Evolutionary conservation across 75 land plant species (phyloP).

Genomic region (Gnetum montanum): DNA sequence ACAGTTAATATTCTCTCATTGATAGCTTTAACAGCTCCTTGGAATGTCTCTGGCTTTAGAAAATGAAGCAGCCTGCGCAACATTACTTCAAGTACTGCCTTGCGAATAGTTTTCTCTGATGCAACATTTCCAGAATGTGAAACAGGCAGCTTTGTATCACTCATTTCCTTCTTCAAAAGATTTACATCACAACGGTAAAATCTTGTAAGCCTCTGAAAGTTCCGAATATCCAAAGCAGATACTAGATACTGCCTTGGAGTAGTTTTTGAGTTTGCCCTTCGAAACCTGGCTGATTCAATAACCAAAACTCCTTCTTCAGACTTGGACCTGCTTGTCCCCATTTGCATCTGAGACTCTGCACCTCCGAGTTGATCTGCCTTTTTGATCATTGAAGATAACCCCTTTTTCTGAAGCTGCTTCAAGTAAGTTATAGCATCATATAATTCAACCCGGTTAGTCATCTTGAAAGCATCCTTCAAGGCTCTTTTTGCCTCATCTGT

Average conservation of each 20-base stretch:
- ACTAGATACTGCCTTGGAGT: conserved; percentile 55
- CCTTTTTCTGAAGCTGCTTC: conserved; percentile 62
- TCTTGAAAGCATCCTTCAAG: conserved; percentile 87
- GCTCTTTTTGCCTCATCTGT: conserved; percentile 83
- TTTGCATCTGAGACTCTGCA: conserved; percentile 4
- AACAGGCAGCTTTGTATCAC: conserved; percentile 38
- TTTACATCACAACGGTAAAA: conserved; percentile 55
- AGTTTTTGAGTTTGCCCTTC: conserved; percentile 56
- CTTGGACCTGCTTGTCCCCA: conserved; percentile 11
- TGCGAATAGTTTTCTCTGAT: conserved; percentile 73
- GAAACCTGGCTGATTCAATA: conserved; percentile 53
- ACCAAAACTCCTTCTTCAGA: conserved; percentile 16
- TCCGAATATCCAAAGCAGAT: conserved; percentile 65
- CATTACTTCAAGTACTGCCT: conserved; percentile 70
- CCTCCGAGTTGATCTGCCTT: conserved; percentile 15
- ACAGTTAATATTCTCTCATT: conserved; percentile 68
- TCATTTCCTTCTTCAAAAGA: conserved; percentile 48
- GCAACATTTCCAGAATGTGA: conserved; percentile 45
- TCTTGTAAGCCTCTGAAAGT: conserved; percentile 73
- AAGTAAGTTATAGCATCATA: conserved; percentile 85
- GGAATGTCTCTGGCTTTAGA: conserved; percentile 83
- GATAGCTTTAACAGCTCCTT: conserved; percentile 73
- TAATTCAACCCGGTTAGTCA: conserved; percentile 85
- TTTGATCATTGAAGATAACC: conserved; percentile 10
- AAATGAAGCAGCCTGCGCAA: conserved; percentile 50